Conservation (phyloP, 108 stramenopile species). For the Pelagomonas calceolata region DNA sequence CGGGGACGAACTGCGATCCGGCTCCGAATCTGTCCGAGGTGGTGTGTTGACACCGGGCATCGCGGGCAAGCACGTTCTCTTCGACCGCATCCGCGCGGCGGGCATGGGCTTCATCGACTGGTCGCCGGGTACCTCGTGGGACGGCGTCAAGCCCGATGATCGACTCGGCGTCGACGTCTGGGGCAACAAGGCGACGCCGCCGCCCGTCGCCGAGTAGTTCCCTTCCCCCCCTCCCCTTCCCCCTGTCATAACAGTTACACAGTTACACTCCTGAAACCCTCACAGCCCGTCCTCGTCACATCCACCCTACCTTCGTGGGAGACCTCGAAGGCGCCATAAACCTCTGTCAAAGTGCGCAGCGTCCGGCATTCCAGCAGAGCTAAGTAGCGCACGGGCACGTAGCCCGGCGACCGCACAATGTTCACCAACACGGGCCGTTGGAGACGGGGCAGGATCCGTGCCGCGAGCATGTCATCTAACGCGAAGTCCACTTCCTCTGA, state of each 20-base stretch:
- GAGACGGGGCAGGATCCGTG: not conserved
- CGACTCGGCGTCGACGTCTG: not conserved
- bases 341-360: not conserved
- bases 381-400: not conserved
- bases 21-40: not conserved
- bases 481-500: not conserved
- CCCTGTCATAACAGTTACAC: no score
- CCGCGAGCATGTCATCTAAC: not conserved
- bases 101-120: slow-evolving; percentile 2
- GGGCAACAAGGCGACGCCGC: not conserved
- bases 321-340: not conserved
- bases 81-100: not conserved
- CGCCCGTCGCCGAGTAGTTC: not conserved
- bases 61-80: not conserved
- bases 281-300: not conserved
- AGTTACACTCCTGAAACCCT: no score
- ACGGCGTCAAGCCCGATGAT: not conserved
- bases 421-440: not conserved
- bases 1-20: not conserved
- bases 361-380: not conserved
- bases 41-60: not conserved
- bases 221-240: no score
- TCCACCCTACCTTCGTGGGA: not conserved
- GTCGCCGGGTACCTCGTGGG: not conserved
- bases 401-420: not conserved